Evolutionary conservation across 2,329 filamentous ascomycete species (phyloP), one percentile per base, ranked within the genome.

Genomic region (Nemania bipapillata): DNA sequence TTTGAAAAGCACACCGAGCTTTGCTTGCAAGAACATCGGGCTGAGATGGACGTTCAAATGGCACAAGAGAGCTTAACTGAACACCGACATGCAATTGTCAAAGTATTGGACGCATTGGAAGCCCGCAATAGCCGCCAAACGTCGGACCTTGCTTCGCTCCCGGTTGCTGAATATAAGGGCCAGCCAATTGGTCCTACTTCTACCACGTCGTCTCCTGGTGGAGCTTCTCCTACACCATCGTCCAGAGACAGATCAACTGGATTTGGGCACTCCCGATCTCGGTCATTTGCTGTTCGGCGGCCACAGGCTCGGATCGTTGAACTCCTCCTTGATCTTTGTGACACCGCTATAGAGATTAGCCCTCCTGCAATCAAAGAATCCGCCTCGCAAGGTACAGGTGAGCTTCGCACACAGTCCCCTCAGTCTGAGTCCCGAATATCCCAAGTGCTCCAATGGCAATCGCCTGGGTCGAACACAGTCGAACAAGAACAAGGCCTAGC

Each of bases 1-100:
- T 99, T 99, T 75, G 96, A 99, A 81, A 99, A 98, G 80, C 96
- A 99, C 79, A 97, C 95, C 1, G 96, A 99, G 76, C 84, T 98
- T 22, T 99, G 96, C 77, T 85, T 97, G 63, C 94, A 98, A 78
- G 96, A 99, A 79, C 96, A 99, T 78, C 91, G 92, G 59, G 95
- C 96, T 0, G 96, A 99, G 79, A 96, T 97, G 92, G 95, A 98
- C 75, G 94, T 99, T 3, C 95, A 99, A 78, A 91, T 98, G 85
- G 90, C 94, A 5, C 96, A 99, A 77, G 96, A 99, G 77, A 93
- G 89, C 70, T 84, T 99, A 56, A 92, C 91, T 6, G 96, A 99
- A 77, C 96, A 99, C 80, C 91, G 96, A 5, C 94, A 97, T 80
- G 88, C 92, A 45, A 97, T 99, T 75, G 96, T 99, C 77, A 97